Evolutionary conservation across 2,329 filamentous ascomycete genomes (phyloP), one percentile per base, ranked within the genome.

Genomic region (Beauveria caledonica): DNA sequence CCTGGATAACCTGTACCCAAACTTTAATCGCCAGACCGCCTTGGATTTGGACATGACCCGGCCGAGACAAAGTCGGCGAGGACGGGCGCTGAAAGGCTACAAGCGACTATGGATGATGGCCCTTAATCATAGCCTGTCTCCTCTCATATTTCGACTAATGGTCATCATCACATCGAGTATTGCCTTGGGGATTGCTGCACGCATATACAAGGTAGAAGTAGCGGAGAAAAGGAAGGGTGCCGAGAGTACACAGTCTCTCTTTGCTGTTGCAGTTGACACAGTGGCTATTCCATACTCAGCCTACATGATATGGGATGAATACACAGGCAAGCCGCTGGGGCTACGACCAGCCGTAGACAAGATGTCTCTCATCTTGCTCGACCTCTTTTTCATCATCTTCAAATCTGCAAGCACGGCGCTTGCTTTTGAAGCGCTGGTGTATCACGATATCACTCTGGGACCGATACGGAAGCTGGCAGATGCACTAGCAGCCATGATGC

Each of bases 261-360:
- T 97, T 76, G 93, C 93, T 33, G 87, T 97, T 58, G 84, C 90
- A 40, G 89, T 99, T 44, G 93, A 97, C 73, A 86, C 88, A 7
- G 82, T 97, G 15, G 93, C 94, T 3, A 82, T 97, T 62, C 85
- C 93, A 3, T 99, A 97, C 74, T 88, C 95, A 60, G 77, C 89
- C 53, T 97, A 96, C 75, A 94, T 97, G 76, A 95, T 92, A 25
- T 96, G 87, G 76, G 94, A 99, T 70, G 94, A 99, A 76, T 97
- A 97, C 75, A 94, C 90, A 5, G 90, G 91, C 33, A 95, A 95
- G 71, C 94, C 95, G 23, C 79, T 99, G 21, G 94, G 94, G 1
- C 78, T 99, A 62, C 88, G 95, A 48, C 87, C 86, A 7, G 86
- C 91, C 10, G 86, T 86, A 60, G 88, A 90, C 53, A 99, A 99